Evolutionary conservation across 2,329 filamentous ascomycete species (phyloP).

Genomic region (Fusarium globosum): DNA sequence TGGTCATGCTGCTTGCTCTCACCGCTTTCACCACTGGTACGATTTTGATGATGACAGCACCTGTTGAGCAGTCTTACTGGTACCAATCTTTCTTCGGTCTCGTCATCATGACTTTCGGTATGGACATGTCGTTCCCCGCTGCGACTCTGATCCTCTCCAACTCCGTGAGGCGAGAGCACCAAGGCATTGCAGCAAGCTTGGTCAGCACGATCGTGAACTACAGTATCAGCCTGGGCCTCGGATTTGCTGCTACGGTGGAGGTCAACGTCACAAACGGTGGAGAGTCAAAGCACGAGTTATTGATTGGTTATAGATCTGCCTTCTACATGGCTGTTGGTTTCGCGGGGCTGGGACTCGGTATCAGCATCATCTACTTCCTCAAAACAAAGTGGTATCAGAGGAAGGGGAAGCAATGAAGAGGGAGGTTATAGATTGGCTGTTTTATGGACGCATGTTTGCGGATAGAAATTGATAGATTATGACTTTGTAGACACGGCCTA

Average conservation of each 20-base stretch:
- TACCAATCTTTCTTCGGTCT: conserved; percentile 68
- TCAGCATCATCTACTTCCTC: conserved; percentile 28
- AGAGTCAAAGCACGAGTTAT: conserved; percentile 16
- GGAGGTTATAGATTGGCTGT: too few relatives aligned
- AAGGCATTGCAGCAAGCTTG: conserved; percentile 62
- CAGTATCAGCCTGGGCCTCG: conserved; percentile 72
- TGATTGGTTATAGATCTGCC: conserved; percentile 24
- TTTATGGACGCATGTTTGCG: background rate
- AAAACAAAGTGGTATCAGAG: conserved; percentile 20
- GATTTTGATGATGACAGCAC: conserved; percentile 58
- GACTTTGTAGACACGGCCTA: background rate
- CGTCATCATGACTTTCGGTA: conserved; percentile 69
- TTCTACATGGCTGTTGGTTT: conserved; percentile 33
- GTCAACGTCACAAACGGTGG: conserved; percentile 48
- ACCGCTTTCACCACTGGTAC: conserved; percentile 57
- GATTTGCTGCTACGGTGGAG: conserved; percentile 74
- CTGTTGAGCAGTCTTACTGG: conserved; percentile 71
- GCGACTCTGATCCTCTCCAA: conserved; percentile 70
- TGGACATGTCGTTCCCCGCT: conserved; percentile 73
- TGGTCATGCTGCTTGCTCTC: conserved; percentile 59
- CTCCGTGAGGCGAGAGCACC: conserved; percentile 57
- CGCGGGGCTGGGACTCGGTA: conserved; percentile 15
- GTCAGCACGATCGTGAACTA: conserved; percentile 77
- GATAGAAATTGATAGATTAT: background rate
- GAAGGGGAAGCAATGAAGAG: background rate